Base-by-base conservation (phyloP, 805 yeast genomes). In the Cyberlindnera mycetangii region DNA sequence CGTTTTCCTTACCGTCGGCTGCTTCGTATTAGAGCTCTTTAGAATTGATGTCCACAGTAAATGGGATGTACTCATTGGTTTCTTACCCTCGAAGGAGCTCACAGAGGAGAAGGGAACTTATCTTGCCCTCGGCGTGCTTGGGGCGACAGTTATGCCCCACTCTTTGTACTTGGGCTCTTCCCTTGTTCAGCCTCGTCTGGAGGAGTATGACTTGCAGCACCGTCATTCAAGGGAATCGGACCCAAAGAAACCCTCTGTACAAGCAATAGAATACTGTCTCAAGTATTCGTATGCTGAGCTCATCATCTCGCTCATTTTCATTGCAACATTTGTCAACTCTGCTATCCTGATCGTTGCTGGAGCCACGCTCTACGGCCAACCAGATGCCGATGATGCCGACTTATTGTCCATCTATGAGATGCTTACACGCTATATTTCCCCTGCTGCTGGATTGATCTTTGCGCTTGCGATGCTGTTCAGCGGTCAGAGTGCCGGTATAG, bases 131-230 rank as follows among this genome's bases (percentile, higher is more conserved):
- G 96, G 95, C 20, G 86, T 89, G 39, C 70, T 89, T 42, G 97
- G 97, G 19, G 96, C 97, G 10, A 89, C 96, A 0, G 96, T 89
- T 19, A 89, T 89, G 97, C 97, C 97, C 2, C 96, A 89, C 59
- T 82, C 90, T 1, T 68, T 89, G 39, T 88, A 85, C 56, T 68
- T 89, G 44, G 96, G 96, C 1, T 84, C 93, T 0, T 92, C 93
- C 6, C 69, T 89, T 39, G 97, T 89, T 7, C 95, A 89, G 61
- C 86, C 96, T 19, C 75, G 97, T 51, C 69, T 89, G 35, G 74
- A 75, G 53, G 95, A 87, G 22, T 89, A 71, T 55, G 97, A 89
- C 61, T 54, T 73, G 3, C 71, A 75, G 46, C 69, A 78, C 50
- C 81, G 82, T 24, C 71, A 69, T 22, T 62, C 65, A 28, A 65